Percentiles rank a stretch among this genome's conserved stretches.
Conservation (phyloP, 2,329 filamentous ascomycete genomes). For the Fusarium concolor region DNA sequence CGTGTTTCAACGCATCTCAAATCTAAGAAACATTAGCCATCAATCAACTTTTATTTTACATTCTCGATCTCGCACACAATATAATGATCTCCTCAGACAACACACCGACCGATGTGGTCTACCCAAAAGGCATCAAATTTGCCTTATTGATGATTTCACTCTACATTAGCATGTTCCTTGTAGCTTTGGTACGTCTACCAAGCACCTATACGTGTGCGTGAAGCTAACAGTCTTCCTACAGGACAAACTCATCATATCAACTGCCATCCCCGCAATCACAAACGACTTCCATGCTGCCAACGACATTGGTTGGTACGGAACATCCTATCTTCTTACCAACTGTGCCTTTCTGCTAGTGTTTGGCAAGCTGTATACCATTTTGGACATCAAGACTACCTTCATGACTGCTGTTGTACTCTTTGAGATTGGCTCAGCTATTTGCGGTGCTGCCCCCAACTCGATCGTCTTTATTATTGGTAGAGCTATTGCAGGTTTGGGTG, state of each 20-base stretch:
- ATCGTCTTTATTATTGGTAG: slow-evolving; percentile 63
- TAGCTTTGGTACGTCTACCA: slow-evolving; percentile 7
- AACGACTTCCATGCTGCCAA: slow-evolving; percentile 47
- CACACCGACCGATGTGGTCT: background rate
- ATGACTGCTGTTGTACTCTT: slow-evolving; percentile 44
- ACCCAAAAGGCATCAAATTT: slow-evolving; percentile 6
- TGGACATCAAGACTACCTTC: slow-evolving; percentile 45
- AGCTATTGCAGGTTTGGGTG: slow-evolving; percentile 62
- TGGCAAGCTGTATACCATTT: slow-evolving; percentile 59
- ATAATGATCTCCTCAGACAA: slow-evolving; percentile 1
- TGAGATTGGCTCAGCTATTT: slow-evolving; percentile 49
- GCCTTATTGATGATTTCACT: slow-evolving; percentile 9
- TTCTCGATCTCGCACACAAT: no score
- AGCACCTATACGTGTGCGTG: background rate
- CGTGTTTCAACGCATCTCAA: background rate
- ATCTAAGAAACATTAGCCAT: background rate
- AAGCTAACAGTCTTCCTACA: slow-evolving; percentile 12
- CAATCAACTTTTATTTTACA: no score
- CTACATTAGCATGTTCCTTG: slow-evolving; percentile 21
- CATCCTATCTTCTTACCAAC: slow-evolving; percentile 55
- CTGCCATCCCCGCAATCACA: slow-evolving; percentile 50
- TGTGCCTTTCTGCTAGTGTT: slow-evolving; percentile 51
- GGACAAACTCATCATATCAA: slow-evolving; percentile 55
- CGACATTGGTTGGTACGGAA: slow-evolving; percentile 49
- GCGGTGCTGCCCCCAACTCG: slow-evolving; percentile 52